Conservation (phyloP, 352 stramenopile species). For the Halophytophthora batemanensis region DNA sequence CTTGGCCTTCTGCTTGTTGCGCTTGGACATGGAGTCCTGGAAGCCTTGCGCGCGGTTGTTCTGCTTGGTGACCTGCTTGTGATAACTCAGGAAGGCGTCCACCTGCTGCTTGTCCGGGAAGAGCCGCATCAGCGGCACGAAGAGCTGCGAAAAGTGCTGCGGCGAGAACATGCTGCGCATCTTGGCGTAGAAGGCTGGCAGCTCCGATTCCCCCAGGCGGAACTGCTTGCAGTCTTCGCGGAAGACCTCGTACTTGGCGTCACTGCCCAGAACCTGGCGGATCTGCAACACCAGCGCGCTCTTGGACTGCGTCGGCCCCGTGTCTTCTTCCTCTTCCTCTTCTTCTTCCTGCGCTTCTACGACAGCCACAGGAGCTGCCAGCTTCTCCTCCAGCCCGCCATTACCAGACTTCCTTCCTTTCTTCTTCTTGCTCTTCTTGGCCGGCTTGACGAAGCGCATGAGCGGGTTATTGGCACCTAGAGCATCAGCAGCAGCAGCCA, state of each 20-base stretch:
- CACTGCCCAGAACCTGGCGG: slow-evolving; percentile 66
- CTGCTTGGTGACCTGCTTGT: slow-evolving; percentile 50
- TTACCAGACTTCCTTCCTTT: slow-evolving; percentile 21
- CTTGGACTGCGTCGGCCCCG: slow-evolving; percentile 45
- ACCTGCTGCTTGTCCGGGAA: slow-evolving; percentile 66
- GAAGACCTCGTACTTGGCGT: slow-evolving; percentile 84
- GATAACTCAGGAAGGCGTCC: slow-evolving; percentile 56
- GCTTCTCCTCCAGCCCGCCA: slow-evolving; percentile 50
- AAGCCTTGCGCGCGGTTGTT: slow-evolving; percentile 34
- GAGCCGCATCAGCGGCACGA: slow-evolving; percentile 74
- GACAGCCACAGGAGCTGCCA: slow-evolving; percentile 11
- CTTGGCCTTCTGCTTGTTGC: slow-evolving; percentile 39
- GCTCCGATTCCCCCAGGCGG: slow-evolving; percentile 45
- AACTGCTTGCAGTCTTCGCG: slow-evolving; percentile 75
- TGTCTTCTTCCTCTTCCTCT: slow-evolving; percentile 33
- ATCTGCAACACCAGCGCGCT: slow-evolving; percentile 78
- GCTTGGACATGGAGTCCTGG: slow-evolving; percentile 39
- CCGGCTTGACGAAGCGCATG: slow-evolving; percentile 73
- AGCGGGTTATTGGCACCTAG: slow-evolving; percentile 81
- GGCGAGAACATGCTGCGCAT: slow-evolving; percentile 60
- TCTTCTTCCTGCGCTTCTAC: slow-evolving; percentile 24
- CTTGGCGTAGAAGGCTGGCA: slow-evolving; percentile 75
- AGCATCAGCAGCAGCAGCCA: slow-evolving; percentile 58
- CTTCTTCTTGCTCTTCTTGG: slow-evolving; percentile 59
- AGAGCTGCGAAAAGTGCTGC: slow-evolving; percentile 67